Conservation (phyloP, 2,329 filamentous ascomycete genomes). For the Pseudogymnoascus sp. region DNA sequence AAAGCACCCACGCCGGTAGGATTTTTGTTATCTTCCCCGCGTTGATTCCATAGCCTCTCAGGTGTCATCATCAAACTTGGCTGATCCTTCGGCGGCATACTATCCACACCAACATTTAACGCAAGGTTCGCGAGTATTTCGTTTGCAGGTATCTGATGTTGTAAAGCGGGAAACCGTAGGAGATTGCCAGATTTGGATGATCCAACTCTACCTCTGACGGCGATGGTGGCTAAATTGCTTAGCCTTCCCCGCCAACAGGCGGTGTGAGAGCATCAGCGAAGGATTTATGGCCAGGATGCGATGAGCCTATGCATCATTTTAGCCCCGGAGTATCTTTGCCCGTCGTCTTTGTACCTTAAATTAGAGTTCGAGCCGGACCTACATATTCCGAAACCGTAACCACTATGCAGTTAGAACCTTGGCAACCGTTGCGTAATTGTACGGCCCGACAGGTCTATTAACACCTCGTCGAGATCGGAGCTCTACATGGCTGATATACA, state of each 20-base stretch:
- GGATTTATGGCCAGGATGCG: neutral
- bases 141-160: neutral
- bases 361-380: neutral
- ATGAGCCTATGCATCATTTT: neutral
- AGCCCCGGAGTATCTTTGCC: neutral
- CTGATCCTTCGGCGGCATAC: neutral
- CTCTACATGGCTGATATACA: neutral
- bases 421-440: neutral
- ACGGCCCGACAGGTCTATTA: neutral
- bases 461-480: neutral
- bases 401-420: neutral
- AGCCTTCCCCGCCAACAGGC: neutral
- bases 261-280: neutral
- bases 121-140: neutral
- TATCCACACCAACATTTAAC: neutral
- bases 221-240: neutral
- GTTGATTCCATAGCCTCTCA: no score
- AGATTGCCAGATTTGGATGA: no score
- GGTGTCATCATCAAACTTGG: no score
- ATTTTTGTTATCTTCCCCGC: no score
- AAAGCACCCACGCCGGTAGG: no score
- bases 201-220: no score
- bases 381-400: neutral
- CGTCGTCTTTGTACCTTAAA: no score
- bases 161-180: neutral